Conservation (phyloP, 202 grass and related monocot species). For the Musa balbisiana region DNA sequence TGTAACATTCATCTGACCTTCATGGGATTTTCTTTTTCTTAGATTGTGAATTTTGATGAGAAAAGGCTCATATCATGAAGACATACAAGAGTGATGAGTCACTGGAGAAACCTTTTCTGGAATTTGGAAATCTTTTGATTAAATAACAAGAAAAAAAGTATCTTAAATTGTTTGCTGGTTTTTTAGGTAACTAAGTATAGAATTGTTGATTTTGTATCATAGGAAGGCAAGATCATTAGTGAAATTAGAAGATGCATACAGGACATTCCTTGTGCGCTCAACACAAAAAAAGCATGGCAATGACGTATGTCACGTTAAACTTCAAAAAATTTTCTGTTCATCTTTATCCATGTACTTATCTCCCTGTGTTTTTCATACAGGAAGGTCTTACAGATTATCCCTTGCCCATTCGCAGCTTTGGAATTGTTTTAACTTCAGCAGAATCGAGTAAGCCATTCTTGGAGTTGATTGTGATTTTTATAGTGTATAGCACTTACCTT, state of each 20-base stretch:
- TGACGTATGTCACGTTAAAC: slow-evolving; percentile 32
- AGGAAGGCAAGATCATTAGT: slow-evolving; percentile 69
- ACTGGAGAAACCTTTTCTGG: no score
- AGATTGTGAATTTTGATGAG: no score
- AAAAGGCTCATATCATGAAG: no score
- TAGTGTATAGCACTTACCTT: slow-evolving; percentile 11
- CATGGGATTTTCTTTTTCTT: no score
- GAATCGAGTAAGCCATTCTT: slow-evolving; percentile 37
- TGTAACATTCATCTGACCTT: no score
- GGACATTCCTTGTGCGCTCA: slow-evolving; percentile 58
- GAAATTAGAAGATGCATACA: slow-evolving; percentile 69
- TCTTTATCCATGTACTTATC: neutral
- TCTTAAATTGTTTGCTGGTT: no score
- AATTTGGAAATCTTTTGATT: no score
- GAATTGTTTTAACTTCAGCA: slow-evolving; percentile 40
- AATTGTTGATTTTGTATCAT: neutral
- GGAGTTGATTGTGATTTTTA: slow-evolving; percentile 3
- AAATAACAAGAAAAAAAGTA: no score
- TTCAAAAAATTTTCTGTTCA: neutral
- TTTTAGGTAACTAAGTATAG: no score
- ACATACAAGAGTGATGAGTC: no score
- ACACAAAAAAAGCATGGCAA: slow-evolving; percentile 40
- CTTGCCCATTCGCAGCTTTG: slow-evolving; percentile 51
- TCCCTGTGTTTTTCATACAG: slow-evolving; percentile 29
- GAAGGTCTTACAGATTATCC: slow-evolving; percentile 36